Percentiles rank a stretch among this genome's conserved stretches.
These are phyloP conservation scores for Sporobolus alterniflorus DNA, from an alignment of 202 grass and related monocot species.

Conservation along the genomic window DNA sequence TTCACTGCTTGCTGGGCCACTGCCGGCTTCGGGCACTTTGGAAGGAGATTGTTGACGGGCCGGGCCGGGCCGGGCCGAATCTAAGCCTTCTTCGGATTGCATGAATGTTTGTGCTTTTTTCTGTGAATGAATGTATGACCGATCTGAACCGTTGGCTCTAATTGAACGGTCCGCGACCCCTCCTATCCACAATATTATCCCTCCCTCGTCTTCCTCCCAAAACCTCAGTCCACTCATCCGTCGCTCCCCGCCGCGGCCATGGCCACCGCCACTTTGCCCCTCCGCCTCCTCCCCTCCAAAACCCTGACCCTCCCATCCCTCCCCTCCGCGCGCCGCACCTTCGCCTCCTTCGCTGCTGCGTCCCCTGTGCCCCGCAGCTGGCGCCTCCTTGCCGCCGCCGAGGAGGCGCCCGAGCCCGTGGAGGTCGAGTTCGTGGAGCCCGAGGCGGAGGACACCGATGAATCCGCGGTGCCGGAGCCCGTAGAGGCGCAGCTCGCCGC, in stretches of 20 bases:
- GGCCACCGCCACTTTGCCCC: conserved; percentile 63
- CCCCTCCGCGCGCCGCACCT: not conserved
- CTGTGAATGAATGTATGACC: too few relatives aligned
- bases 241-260: conserved; percentile 31
- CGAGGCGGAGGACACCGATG: conserved; percentile 8
- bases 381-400: conserved; percentile 49
- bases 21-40: too few relatives aligned
- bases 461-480: conserved; percentile 45
- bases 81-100: too few relatives aligned
- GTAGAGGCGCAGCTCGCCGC: conserved; percentile 78
- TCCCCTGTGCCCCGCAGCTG: conserved; percentile 18
- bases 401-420: conserved; percentile 40
- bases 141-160: not conserved
- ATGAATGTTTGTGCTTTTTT: too few relatives aligned
- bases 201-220: not conserved
- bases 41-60: too few relatives aligned
- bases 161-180: not conserved
- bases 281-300: conserved; percentile 45
- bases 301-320: conserved; percentile 2
- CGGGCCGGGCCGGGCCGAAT: too few relatives aligned
- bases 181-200: conserved; percentile 73
- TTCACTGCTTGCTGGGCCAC: too few relatives aligned
- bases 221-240: not conserved
- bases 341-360: not conserved
- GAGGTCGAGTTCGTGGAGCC: conserved; percentile 47